Percentiles rank a stretch among this genome's conserved stretches.
phyloP scores from a whole-genome alignment of 306 rosid genomes.

The Luffa aegyptiaca region DNA sequence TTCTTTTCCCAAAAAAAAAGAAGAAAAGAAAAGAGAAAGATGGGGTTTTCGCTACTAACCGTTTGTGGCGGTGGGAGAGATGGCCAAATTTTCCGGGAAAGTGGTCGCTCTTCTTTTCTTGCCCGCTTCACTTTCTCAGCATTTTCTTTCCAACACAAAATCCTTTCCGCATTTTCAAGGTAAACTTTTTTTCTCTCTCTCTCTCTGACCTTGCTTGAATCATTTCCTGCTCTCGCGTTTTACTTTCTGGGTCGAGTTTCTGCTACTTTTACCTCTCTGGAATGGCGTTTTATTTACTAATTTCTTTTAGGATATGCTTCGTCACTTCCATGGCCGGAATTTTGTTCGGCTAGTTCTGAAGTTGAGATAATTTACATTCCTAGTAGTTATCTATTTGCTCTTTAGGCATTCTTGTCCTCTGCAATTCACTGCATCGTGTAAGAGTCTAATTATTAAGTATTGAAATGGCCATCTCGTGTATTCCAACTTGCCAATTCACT shows the following conservation, averaged over 20 bases:
- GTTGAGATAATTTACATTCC: not conserved
- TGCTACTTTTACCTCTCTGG: not conserved
- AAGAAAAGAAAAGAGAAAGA: too few species aligned
- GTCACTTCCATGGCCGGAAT: not conserved
- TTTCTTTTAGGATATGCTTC: slow-evolving; percentile 27
- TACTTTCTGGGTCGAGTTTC: not conserved
- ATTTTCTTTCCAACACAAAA: slow-evolving; percentile 19
- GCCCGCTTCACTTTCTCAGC: slow-evolving; percentile 16
- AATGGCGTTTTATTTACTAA: not conserved
- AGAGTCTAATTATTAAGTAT: not conserved
- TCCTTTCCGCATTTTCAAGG: slow-evolving; percentile 21
- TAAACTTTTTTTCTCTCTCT: slow-evolving; percentile 9
- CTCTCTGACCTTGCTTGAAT: not conserved
- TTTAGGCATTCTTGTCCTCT: not conserved
- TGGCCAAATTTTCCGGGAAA: not conserved
- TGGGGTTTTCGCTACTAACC: not conserved
- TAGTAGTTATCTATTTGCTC: not conserved
- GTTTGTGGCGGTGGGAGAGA: not conserved
- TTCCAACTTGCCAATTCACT: slow-evolving; percentile 26
- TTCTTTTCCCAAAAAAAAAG: too few species aligned
- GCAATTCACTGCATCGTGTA: not conserved
- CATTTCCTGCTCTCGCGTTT: not conserved
- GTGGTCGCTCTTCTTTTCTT: not conserved
- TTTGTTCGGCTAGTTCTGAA: not conserved
- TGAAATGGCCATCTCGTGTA: slow-evolving; percentile 37